A percentile compares a stretch with the other conserved stretches of the same genome.
phyloP scores from a whole-genome alignment of 1,284 basidiomycete genomes.

The Caloboletus firmus region DNA sequence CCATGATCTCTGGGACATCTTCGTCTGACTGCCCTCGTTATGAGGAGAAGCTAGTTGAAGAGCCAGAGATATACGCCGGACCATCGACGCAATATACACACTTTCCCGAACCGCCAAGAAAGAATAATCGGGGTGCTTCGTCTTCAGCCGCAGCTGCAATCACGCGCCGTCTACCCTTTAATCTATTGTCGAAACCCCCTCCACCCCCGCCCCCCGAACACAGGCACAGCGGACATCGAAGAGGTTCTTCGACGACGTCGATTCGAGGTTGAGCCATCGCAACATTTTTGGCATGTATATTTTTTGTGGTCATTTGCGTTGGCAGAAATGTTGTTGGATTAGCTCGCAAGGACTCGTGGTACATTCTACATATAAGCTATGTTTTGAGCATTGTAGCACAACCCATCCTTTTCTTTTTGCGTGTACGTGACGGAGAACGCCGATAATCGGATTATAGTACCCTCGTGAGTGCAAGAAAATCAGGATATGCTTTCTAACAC shows the following conservation, averaged over 20 bases:
- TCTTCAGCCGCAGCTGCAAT: conserved; percentile 44
- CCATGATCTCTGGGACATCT: conserved; percentile 48
- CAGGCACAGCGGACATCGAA: conserved; percentile 28
- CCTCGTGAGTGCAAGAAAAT: neutral
- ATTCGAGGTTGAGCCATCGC: conserved; percentile 32
- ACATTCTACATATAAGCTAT: neutral
- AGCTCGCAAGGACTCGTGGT: conserved; percentile 17
- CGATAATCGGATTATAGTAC: too few species aligned
- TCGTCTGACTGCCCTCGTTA: conserved; percentile 47
- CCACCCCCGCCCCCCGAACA: conserved; percentile 29
- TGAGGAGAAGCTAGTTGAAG: conserved; percentile 44
- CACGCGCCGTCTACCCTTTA: conserved; percentile 64
- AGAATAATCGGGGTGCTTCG: conserved; percentile 30
- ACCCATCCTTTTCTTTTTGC: neutral
- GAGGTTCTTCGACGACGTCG: conserved; percentile 34
- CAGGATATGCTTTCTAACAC: neutral
- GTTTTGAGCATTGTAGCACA: conserved; percentile 24
- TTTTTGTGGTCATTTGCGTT: conserved; percentile 11
- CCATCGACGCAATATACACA: conserved; percentile 68
- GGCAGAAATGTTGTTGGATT: conserved; percentile 24
- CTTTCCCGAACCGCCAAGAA: conserved; percentile 64
- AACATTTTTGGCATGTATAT: conserved; percentile 7
- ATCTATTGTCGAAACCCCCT: conserved; percentile 55
- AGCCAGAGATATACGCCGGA: conserved; percentile 53
- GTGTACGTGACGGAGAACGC: neutral